Base-by-base conservation (phyloP, 257 asterid genomes). In the Solanum sejunctum region DNA sequence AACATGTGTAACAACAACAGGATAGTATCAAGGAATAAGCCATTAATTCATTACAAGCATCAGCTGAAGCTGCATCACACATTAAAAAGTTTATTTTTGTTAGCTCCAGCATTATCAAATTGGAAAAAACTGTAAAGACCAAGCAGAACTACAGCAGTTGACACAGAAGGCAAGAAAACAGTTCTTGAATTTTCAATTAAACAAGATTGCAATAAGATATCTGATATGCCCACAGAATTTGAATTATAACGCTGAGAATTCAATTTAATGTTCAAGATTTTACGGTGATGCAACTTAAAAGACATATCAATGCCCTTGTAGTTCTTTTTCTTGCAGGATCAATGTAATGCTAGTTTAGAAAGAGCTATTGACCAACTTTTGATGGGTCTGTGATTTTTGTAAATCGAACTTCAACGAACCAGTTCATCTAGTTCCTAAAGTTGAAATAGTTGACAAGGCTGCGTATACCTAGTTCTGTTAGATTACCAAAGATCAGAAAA, bases 1-100 rank as follows among this genome's bases (percentile, higher is more conserved):
- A 95, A 88, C 98, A 95, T 77, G 98, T 95, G 82, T 95, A 94
- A 89, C 98, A 95, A 90, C 98, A 95, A 92, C 98, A 95, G 79
- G 98, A 93, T 51, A 95, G 78, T 90, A 95, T 86, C 88, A 95
- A 88, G 41, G 98, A 93, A 88, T 95, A 95, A 77, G 98, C 97
- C 97, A 95, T 89, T 87, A 95, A 88, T 88, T 95, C 98, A 80
- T 95, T 95, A 88, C 98, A 95, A 69, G 94, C 90, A 88, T 92
- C 98, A 41, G 92, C 94, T 32, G 98, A 87, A 88, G 98, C 98
- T 95, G 94, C 92, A 88, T 51, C 45, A 54, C 63, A 84, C 43
- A 91, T 64, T 52, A 78, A 78, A 52, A 52, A 63, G 52, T 52
- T 32, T n/a, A n/a, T 60, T 52, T 26, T 73, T 4, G 64, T 78